Evolutionary conservation across 2,329 filamentous ascomycete species (phyloP).

Genomic region (Penicillium sp.): DNA sequence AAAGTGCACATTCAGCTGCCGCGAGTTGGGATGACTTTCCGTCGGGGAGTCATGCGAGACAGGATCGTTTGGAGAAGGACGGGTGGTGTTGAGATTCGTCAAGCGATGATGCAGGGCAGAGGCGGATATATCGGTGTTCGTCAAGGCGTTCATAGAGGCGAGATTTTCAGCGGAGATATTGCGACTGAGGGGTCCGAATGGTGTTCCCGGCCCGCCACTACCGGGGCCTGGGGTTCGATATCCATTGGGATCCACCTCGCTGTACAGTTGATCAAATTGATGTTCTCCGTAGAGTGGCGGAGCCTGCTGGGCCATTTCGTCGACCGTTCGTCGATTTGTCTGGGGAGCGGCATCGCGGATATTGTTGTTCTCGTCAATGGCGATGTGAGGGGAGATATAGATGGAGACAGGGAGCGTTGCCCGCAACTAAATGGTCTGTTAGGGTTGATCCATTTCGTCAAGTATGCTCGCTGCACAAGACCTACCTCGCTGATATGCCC

Average conservation of each 20-base stretch:
- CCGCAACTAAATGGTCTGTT: slow-evolving; percentile 63
- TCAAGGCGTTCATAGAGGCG: slow-evolving; percentile 58
- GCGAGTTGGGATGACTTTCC: slow-evolving; percentile 28
- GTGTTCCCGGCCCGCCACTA: slow-evolving; percentile 77
- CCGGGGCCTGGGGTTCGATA: slow-evolving; percentile 73
- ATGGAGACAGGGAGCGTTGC: slow-evolving; percentile 89
- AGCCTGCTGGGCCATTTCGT: slow-evolving; percentile 67
- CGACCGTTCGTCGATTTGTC: slow-evolving; percentile 53
- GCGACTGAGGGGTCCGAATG: slow-evolving; percentile 70
- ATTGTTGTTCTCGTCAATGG: slow-evolving; percentile 84
- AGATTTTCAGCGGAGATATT: slow-evolving; percentile 83
- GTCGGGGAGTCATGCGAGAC: slow-evolving; percentile 16
- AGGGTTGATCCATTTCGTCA: slow-evolving; percentile 1
- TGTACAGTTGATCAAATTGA: slow-evolving; percentile 86
- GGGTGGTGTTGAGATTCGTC: slow-evolving; percentile 53
- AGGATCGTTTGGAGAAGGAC: slow-evolving; percentile 27
- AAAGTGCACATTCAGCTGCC: slow-evolving; percentile 31
- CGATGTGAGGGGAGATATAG: slow-evolving; percentile 93
- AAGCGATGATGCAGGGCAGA: slow-evolving; percentile 72
- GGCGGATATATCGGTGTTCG: slow-evolving; percentile 62
- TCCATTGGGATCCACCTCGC: slow-evolving; percentile 79
- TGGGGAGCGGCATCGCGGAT: slow-evolving; percentile 66
- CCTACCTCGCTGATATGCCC: slow-evolving; percentile 87
- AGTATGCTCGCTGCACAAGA: slow-evolving; percentile 1
- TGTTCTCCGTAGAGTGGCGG: slow-evolving; percentile 95